Base-by-base conservation (phyloP, 2,329 filamentous ascomycete species). In the Diaporthe humulicola region DNA sequence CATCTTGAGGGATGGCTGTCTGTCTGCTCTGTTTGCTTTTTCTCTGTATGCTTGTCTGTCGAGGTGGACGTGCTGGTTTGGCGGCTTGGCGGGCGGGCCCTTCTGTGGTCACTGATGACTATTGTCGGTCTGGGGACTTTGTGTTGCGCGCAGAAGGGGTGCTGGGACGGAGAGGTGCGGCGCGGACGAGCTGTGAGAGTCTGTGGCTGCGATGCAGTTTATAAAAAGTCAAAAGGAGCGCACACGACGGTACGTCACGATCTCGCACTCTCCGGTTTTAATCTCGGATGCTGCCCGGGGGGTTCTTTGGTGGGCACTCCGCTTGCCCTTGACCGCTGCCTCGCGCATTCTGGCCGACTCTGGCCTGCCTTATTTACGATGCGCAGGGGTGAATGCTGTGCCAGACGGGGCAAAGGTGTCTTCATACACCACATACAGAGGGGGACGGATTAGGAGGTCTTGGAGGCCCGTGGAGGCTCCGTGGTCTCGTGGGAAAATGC, bases 181-280 rank as follows among this genome's bases (percentile, higher is more conserved):
- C 57, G 57, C 57, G 48, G 25, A 52, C 36, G 36, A 64, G 58
- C 45, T 36, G 70, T 40, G 70, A 64, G 25, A 30, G 58, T 38
- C 36, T 72, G 70, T 36, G 70, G 70, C 70, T 45, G 36, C 52
- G 54, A 61, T 61, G 69, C 30, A 71, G 38, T 38, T 72, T 61
- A 54, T 61, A 71, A 72, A 64, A 54, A 61, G 57, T 67, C 64
- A 67, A 52, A 61, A 50, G 54, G 70, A 25, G 56, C 33, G 50
- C 25, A n/a, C n/a, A 19, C n/a, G 45, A 42, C 54, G 48, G 70
- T 72, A 72, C 70, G 70, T 72, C 70, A 64, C 70, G 70, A 54
- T 60, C 57, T 72, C 57, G 57, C 70, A 8, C 70, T 72, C 70
- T 72, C 70, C 70, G 70, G 33, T 64, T 72, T 72, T 64, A 72